Evolutionary conservation across 2,329 filamentous ascomycete genomes (phyloP).

Genomic region (Alternaria sp.): DNA sequence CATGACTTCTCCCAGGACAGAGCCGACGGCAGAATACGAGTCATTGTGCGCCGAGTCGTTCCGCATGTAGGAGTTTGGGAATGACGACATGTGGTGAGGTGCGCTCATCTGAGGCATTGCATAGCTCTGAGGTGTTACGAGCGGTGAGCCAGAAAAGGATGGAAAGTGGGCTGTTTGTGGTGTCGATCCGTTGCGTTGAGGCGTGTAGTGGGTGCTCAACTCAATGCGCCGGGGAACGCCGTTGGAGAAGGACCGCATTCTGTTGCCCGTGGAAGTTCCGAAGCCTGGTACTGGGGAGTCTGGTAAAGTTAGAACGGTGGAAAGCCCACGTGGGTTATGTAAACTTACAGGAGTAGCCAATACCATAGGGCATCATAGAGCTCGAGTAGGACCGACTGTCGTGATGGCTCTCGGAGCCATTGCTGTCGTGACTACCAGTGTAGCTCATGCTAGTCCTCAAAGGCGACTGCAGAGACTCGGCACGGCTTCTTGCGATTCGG

Average conservation of each 20-base stretch:
- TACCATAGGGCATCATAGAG: constrained; percentile 48
- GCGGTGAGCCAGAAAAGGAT: constrained; percentile 48
- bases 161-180: constrained; percentile 51
- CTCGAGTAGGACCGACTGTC: constrained; percentile 38
- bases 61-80: constrained; percentile 47
- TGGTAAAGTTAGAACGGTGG: constrained; percentile 24
- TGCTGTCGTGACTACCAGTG: constrained; percentile 36
- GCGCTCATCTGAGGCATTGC: constrained; percentile 49
- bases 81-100: constrained; percentile 48
- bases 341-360: constrained; percentile 47
- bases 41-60: constrained; percentile 45
- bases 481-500: constrained; percentile 48
- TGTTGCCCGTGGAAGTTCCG: constrained; percentile 44
- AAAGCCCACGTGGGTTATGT: neutral
- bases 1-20: constrained; percentile 47
- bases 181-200: constrained; percentile 41
- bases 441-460: constrained; percentile 57
- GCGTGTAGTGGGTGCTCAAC: constrained; percentile 49
- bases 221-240: constrained; percentile 50
- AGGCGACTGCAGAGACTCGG: constrained; percentile 53
- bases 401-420: constrained; percentile 28
- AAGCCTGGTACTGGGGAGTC: constrained; percentile 50
- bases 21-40: constrained; percentile 43
- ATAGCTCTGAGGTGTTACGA: constrained; percentile 46
- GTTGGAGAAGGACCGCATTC: constrained; percentile 50